Percentiles rank a stretch among this genome's conserved stretches.
phyloP scores from a whole-genome alignment of 1,139 yeast species.

The Candida tropicalis region DNA sequence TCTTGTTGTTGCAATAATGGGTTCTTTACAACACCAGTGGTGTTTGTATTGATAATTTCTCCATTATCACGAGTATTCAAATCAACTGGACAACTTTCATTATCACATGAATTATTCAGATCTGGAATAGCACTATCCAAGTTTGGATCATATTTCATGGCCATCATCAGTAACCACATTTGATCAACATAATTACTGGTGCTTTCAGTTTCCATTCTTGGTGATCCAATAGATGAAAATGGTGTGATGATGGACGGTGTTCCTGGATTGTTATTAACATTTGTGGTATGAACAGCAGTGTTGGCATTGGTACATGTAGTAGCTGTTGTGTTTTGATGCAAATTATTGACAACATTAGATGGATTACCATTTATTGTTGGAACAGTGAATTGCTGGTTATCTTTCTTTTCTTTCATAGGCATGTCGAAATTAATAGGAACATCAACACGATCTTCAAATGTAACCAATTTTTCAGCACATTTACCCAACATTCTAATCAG shows the following conservation, averaged over 20 bases:
- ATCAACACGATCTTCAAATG: constrained; percentile 10
- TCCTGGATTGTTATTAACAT: not conserved
- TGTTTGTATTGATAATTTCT: not conserved
- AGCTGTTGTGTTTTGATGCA: too few species aligned
- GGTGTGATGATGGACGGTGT: constrained; percentile 6
- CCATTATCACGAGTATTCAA: constrained; percentile 6
- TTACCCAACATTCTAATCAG: constrained; percentile 10
- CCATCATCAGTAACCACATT: constrained; percentile 42
- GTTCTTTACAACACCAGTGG: not conserved
- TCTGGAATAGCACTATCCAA: not conserved
- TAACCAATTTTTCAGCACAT: constrained; percentile 11
- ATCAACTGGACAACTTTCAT: constrained; percentile 1
- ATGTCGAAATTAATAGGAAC: not conserved
- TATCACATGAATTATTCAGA: not conserved
- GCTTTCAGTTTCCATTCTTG: constrained; percentile 27
- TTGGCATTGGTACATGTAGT: not conserved
- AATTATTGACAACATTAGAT: too few species aligned
- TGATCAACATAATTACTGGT: constrained; percentile 39
- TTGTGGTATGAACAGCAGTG: not conserved
- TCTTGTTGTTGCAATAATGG: constrained; percentile 3
- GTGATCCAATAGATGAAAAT: constrained; percentile 19
- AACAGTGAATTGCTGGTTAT: not conserved
- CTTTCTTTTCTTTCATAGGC: not conserved
- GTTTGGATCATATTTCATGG: constrained; percentile 29
- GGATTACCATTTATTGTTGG: too few species aligned